phyloP scores from a whole-genome alignment of 495 filamentous ascomycete species.

The Pyrenula massariospora region DNA sequence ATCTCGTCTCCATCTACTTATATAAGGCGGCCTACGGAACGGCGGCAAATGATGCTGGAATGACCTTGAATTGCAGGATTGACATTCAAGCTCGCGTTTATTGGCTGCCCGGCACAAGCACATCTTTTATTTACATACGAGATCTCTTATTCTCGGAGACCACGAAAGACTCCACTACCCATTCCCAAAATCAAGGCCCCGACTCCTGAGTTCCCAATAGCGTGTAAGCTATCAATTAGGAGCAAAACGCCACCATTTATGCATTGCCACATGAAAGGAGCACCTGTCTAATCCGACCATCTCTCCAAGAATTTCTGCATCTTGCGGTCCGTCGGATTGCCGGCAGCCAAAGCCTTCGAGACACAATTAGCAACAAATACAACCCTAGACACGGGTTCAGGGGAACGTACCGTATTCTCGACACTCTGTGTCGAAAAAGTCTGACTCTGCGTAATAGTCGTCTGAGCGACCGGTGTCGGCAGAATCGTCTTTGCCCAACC shows the following conservation, averaged over 20 bases:
- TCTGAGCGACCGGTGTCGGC: conserved; percentile 39
- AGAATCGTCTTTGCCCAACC: conserved; percentile 47
- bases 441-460: conserved; percentile 46
- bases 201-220: neutral
- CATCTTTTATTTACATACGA: too few relatives aligned
- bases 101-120: too few relatives aligned
- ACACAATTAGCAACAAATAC: neutral
- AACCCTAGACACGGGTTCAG: neutral
- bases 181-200: neutral
- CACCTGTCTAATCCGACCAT: conserved; percentile 15
- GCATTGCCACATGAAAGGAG: neutral
- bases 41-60: too few relatives aligned
- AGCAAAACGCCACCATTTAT: neutral
- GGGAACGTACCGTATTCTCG: conserved; percentile 52
- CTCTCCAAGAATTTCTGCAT: conserved; percentile 24
- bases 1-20: too few relatives aligned
- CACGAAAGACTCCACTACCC: neutral
- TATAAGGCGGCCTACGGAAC: too few relatives aligned
- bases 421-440: conserved; percentile 44
- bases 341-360: conserved; percentile 25
- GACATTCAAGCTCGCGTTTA: too few relatives aligned
- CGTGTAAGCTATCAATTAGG: neutral
- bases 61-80: too few relatives aligned
- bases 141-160: too few relatives aligned
- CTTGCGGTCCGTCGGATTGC: conserved; percentile 15